Evolutionary conservation across 768 basidiomycete species (phyloP).

Genomic region (Amanita pseudoporphyria): DNA sequence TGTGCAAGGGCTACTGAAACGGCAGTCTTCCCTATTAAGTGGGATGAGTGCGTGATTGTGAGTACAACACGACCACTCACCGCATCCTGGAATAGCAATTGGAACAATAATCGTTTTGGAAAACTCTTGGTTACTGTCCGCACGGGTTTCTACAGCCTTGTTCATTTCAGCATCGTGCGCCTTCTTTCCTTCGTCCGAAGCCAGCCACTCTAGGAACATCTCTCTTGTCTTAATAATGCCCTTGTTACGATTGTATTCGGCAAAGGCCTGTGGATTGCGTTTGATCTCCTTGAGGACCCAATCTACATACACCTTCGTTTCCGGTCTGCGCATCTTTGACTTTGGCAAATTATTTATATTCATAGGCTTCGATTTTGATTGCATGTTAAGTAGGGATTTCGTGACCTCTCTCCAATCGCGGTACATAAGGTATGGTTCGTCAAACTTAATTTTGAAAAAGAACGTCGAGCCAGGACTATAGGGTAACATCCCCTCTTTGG

Average conservation of each 20-base stretch:
- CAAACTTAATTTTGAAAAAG: slow-evolving; percentile 99
- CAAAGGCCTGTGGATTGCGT: slow-evolving; percentile 48
- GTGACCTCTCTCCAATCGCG: slow-evolving; percentile 96
- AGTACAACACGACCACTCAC: slow-evolving; percentile 34
- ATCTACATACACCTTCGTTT: slow-evolving; percentile 69
- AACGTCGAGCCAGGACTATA: slow-evolving; percentile 77
- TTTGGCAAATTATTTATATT: slow-evolving; percentile 36
- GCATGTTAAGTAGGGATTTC: slow-evolving; percentile 49
- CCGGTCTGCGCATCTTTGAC: slow-evolving; percentile 61
- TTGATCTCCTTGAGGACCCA: slow-evolving; percentile 81
- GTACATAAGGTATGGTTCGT: slow-evolving; percentile 98
- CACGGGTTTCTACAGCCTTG: not conserved
- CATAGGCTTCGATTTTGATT: slow-evolving; percentile 19
- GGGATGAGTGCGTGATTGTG: not conserved
- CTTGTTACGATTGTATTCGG: slow-evolving; percentile 53
- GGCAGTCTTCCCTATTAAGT: slow-evolving; percentile 69
- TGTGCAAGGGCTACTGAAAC: slow-evolving; percentile 69
- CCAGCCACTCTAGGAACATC: slow-evolving; percentile 62
- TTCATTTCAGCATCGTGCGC: slow-evolving; percentile 10
- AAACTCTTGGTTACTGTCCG: slow-evolving; percentile 16
- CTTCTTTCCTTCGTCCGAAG: slow-evolving; percentile 33
- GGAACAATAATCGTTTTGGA: slow-evolving; percentile 83
- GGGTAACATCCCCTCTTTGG: slow-evolving; percentile 35
- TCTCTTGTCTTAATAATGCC: slow-evolving; percentile 85
- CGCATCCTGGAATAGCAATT: slow-evolving; percentile 87